Percentiles rank a stretch among this genome's conserved stretches.
These are phyloP conservation scores for Mesotaenium endlicherianum DNA, from an alignment of 139 green algal species.

Conservation along the genomic window DNA sequence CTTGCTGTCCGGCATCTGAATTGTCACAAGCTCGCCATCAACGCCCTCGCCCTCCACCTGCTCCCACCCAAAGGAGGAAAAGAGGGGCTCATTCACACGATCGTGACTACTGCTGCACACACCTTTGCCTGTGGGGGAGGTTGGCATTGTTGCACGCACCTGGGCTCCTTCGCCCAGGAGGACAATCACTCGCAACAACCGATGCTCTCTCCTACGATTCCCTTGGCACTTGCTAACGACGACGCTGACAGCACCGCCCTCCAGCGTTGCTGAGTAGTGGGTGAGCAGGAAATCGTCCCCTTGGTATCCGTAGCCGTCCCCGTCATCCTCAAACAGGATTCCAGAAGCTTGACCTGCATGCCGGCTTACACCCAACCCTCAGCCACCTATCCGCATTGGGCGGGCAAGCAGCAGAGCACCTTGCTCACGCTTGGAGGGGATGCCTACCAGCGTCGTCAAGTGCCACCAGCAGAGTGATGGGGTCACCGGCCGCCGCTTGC, in stretches of 20 bases:
- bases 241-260: slow-evolving; percentile 1
- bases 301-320: slow-evolving; percentile 37
- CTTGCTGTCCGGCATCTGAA: slow-evolving; percentile 12
- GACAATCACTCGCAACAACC: not conserved
- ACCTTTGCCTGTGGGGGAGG: not conserved
- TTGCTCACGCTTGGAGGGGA: too few relatives aligned
- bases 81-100: not conserved
- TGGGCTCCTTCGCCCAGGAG: slow-evolving; percentile 19
- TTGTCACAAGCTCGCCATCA: slow-evolving; percentile 1
- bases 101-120: not conserved
- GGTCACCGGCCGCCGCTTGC: not conserved
- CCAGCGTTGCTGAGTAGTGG: slow-evolving; percentile 6
- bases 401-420: too few relatives aligned
- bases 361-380: too few relatives aligned
- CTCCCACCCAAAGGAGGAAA: not conserved
- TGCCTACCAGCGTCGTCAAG: slow-evolving; percentile 17
- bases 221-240: not conserved
- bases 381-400: too few relatives aligned
- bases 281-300: slow-evolving; percentile 28
- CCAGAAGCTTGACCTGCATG: slow-evolving; percentile 9
- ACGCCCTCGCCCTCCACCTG: slow-evolving; percentile 13
- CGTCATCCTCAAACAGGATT: slow-evolving; percentile 33
- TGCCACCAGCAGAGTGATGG: slow-evolving; percentile 20
- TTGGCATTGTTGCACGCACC: not conserved
- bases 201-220: not conserved